Evolutionary conservation across 257 asterid genomes (phyloP).

Genomic region (Agastache rugosa): DNA sequence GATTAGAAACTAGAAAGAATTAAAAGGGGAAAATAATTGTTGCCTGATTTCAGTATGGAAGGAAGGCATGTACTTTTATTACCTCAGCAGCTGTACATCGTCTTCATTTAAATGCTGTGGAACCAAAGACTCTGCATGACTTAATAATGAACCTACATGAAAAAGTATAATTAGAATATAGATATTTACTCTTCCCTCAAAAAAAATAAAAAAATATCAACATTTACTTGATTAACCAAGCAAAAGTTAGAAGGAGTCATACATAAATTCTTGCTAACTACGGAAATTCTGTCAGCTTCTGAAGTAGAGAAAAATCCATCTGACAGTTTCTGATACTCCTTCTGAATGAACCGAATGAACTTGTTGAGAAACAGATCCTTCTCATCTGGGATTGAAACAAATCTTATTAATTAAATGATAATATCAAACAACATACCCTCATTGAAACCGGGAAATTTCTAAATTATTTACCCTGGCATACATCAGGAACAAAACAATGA

Average conservation of each 20-base stretch:
- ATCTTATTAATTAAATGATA: constrained; percentile 32
- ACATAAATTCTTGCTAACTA: constrained; percentile 74
- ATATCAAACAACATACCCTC: constrained; percentile 19
- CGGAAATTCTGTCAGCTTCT: constrained; percentile 58
- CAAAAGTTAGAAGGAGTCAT: constrained; percentile 35
- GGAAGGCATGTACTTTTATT: constrained; percentile 32
- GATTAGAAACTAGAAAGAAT: constrained; percentile 13
- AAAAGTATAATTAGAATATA: constrained; percentile 40
- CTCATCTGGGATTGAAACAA: constrained; percentile 70
- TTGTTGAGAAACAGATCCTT: constrained; percentile 88
- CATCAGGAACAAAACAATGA: constrained; percentile 91
- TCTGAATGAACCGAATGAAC: constrained; percentile 73
- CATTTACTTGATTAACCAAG: constrained; percentile 13
- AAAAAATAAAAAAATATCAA: no score
- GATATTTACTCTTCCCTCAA: background rate
- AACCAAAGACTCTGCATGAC: constrained; percentile 88
- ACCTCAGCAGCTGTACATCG: constrained; percentile 94
- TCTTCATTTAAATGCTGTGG: constrained; percentile 88
- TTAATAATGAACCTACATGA: constrained; percentile 78
- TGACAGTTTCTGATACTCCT: constrained; percentile 50
- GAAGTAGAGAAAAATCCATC: constrained; percentile 53
- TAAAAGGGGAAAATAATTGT: background rate
- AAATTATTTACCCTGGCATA: constrained; percentile 76
- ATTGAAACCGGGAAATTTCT: constrained; percentile 15
- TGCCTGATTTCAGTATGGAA: constrained; percentile 28